Percentiles rank a stretch among this genome's conserved stretches.
These are phyloP conservation scores for Massariosphaeria phaeospora DNA, from an alignment of 495 filamentous ascomycete genomes.

Conservation along the genomic window DNA sequence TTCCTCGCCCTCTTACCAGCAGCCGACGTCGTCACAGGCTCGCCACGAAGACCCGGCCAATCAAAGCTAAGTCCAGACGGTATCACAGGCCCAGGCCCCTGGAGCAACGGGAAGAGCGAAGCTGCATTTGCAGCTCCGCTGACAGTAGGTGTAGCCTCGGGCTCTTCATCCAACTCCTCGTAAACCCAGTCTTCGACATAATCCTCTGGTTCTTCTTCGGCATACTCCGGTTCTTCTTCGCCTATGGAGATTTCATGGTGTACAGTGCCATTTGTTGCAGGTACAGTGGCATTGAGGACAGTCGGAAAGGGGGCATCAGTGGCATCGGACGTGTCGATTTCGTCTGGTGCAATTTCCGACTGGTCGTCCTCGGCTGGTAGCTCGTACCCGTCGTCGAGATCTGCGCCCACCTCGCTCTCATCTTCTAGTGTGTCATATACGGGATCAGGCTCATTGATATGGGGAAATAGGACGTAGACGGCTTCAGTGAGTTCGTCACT, in stretches of 20 bases:
- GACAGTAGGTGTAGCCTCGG: neutral
- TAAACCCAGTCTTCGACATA: neutral
- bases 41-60: neutral
- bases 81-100: slow-evolving; percentile 8
- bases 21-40: neutral
- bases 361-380: neutral
- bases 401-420: neutral
- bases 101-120: neutral
- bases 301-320: neutral
- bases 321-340: neutral
- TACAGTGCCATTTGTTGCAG: no score
- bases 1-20: neutral
- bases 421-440: neutral
- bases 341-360: neutral
- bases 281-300: neutral
- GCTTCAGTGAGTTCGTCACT: neutral
- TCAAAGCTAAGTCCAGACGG: neutral
- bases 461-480: neutral
- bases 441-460: neutral
- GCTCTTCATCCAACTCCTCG: neutral
- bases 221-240: no score
- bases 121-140: neutral
- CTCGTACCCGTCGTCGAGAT: neutral
- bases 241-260: no score
- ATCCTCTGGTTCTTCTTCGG: no score